A percentile compares a stretch with the other conserved stretches of the same genome.
These are phyloP conservation scores for Aspergillus egyptiacus DNA, from an alignment of 495 filamentous ascomycete genomes.

Conservation along the genomic window DNA sequence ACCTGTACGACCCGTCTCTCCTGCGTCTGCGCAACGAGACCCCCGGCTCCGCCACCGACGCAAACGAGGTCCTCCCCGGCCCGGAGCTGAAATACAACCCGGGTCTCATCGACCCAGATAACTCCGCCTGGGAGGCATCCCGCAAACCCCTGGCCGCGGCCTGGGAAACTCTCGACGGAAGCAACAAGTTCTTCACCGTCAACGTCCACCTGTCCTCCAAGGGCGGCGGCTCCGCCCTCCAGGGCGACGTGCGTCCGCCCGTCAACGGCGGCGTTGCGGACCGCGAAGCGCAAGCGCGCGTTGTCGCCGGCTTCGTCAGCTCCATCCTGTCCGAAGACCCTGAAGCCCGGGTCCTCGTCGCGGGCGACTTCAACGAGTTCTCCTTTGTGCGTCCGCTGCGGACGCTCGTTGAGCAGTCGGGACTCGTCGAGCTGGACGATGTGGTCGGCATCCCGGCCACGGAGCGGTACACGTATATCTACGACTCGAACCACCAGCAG, in stretches of 20 bases:
- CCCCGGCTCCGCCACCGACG: slow-evolving; percentile 36
- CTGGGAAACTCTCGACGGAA: slow-evolving; percentile 44
- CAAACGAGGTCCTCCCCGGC: slow-evolving; percentile 43
- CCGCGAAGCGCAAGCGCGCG: slow-evolving; percentile 40
- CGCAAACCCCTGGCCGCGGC: slow-evolving; percentile 54
- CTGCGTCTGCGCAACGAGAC: slow-evolving; percentile 45
- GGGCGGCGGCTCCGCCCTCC: slow-evolving; percentile 48
- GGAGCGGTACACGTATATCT: slow-evolving; percentile 58
- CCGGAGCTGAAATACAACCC: slow-evolving; percentile 52
- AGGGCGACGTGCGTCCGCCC: slow-evolving; percentile 55
- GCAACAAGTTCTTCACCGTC: slow-evolving; percentile 49
- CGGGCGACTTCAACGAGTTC: slow-evolving; percentile 63
- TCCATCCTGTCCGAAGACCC: slow-evolving; percentile 39
- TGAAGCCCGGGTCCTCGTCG: slow-evolving; percentile 40
- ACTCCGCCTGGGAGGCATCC: slow-evolving; percentile 44
- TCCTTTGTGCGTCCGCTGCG: slow-evolving; percentile 46
- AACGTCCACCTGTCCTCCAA: slow-evolving; percentile 56
- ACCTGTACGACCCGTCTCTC: slow-evolving; percentile 49
- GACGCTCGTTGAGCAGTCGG: slow-evolving; percentile 34
- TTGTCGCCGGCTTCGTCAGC: slow-evolving; percentile 40
- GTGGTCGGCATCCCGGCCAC: slow-evolving; percentile 32
- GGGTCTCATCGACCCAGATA: slow-evolving; percentile 50
- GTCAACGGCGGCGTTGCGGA: slow-evolving; percentile 50
- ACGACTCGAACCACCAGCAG: slow-evolving; percentile 48
- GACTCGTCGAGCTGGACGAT: slow-evolving; percentile 50